Percentiles rank a stretch among this genome's conserved stretches.
These are phyloP conservation scores for Exophiala xenobiotica DNA, from an alignment of 2,329 filamentous ascomycete genomes.

Conservation along the genomic window DNA sequence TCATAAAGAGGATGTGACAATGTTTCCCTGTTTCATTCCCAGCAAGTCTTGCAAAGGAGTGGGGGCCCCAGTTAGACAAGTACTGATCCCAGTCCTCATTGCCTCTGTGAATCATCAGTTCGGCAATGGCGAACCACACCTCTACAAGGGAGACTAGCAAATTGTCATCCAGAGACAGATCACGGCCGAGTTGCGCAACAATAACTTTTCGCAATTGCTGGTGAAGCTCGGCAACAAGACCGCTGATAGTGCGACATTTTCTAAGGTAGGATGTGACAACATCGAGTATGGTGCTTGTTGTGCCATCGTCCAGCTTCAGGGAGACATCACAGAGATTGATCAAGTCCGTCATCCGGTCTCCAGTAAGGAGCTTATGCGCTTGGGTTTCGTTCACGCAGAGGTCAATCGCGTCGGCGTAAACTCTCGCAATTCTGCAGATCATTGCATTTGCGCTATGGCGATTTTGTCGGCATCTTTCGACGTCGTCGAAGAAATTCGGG, in stretches of 20 bases:
- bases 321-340: conserved; percentile 2
- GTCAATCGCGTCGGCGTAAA: conserved; percentile 13
- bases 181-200: conserved; percentile 8
- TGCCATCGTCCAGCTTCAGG: conserved; percentile 4
- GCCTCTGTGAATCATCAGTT: conserved; percentile 11
- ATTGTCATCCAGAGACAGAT: conserved; percentile 1
- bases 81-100: conserved; percentile 19
- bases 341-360: conserved; percentile 6
- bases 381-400: conserved; percentile 17
- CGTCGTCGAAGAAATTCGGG: neutral
- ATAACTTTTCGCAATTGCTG: conserved; percentile 10
- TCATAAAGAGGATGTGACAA: conserved; percentile 23
- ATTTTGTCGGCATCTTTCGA: conserved; percentile 7
- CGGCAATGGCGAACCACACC: conserved; percentile 20
- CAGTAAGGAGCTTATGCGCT: conserved; percentile 9
- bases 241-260: conserved; percentile 5
- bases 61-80: conserved; percentile 8
- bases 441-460: conserved; percentile 4
- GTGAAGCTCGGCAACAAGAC: neutral
- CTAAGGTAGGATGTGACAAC: conserved; percentile 17
- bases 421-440: conserved; percentile 11
- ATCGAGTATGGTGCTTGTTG: conserved; percentile 8
- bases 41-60: conserved; percentile 14
- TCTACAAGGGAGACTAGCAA: conserved; percentile 17
- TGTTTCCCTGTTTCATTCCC: conserved; percentile 8